Conservation (phyloP, 768 basidiomycete species). For the Phlebiopsis gigantea region DNA sequence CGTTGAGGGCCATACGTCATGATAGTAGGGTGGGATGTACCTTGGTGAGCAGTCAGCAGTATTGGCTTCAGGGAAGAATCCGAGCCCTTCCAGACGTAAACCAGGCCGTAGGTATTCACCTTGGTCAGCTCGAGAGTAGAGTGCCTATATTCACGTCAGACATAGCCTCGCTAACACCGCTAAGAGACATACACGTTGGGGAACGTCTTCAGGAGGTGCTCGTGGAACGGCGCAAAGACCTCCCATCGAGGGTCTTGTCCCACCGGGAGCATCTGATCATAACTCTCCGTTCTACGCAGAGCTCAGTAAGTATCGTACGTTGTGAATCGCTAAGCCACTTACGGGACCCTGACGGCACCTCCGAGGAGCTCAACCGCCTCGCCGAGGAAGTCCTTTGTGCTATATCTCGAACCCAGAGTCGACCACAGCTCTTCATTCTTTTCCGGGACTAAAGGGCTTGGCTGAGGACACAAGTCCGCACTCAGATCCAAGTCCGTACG, state of each 20-base stretch:
- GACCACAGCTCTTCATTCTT: conserved; percentile 31
- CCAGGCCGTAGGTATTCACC: conserved; percentile 58
- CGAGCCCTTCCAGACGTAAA: conserved; percentile 56
- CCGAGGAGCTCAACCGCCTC: conserved; percentile 20
- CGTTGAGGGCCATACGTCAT: conserved; percentile 26
- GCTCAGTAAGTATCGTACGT: not conserved
- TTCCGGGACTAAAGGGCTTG: conserved; percentile 26
- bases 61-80: conserved; percentile 47
- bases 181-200: conserved; percentile 47
- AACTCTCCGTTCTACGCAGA: conserved; percentile 41
- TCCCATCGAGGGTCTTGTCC: conserved; percentile 44
- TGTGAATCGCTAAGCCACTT: conserved; percentile 15
- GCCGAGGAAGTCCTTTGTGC: conserved; percentile 30
- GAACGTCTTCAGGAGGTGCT: conserved; percentile 46
- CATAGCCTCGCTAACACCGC: too few species aligned
- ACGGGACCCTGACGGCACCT: conserved; percentile 30
- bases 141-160: conserved; percentile 31
- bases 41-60: conserved; percentile 47
- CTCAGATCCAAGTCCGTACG: not conserved
- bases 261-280: conserved; percentile 42
- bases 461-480: conserved; percentile 31
- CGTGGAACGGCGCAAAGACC: conserved; percentile 32
- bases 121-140: conserved; percentile 43
- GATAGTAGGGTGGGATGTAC: not conserved
- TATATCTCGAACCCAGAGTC: conserved; percentile 26